Evolutionary conservation across 176 grass and related monocot species (phyloP).

Genomic region (Zea mays): DNA sequence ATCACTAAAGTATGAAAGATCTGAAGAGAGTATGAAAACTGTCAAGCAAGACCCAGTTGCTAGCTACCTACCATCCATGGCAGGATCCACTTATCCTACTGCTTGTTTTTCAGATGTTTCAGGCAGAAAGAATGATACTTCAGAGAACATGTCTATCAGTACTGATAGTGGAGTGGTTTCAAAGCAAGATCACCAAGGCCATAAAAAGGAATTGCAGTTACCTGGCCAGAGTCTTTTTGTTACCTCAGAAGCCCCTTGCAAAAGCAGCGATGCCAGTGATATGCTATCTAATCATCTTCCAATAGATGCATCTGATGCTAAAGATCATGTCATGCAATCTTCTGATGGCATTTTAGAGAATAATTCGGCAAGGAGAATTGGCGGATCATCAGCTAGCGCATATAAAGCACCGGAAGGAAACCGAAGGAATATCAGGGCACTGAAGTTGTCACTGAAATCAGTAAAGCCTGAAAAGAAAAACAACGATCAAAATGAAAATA

Average conservation of each 20-base stretch:
- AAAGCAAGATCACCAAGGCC: constrained; percentile 33
- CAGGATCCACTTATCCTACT: constrained; percentile 24
- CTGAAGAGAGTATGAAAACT: constrained; percentile 32
- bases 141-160: constrained; percentile 21
- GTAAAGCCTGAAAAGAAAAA: constrained; percentile 39
- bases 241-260: constrained; percentile 29
- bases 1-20: constrained; percentile 45
- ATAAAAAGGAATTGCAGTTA: constrained; percentile 30
- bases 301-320: constrained; percentile 20
- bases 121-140: constrained; percentile 31
- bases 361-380: constrained; percentile 15
- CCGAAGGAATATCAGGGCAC: constrained; percentile 42
- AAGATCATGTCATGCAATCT: constrained; percentile 22
- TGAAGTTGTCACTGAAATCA: constrained; percentile 40
- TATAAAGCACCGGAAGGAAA: constrained; percentile 36
- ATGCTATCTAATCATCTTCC: constrained; percentile 32
- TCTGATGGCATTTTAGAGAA: constrained; percentile 36
- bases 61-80: constrained; percentile 7
- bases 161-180: constrained; percentile 31
- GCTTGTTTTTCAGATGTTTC: constrained; percentile 39
- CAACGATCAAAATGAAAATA: constrained; percentile 53
- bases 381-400: constrained; percentile 10
- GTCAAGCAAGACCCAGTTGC: constrained; percentile 31
- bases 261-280: constrained; percentile 5
- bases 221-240: constrained; percentile 18